Evolutionary conservation across 202 grass and related monocot genomes (phyloP), one percentile per base, ranked within the genome.

Genomic region (Panicum virgatum): DNA sequence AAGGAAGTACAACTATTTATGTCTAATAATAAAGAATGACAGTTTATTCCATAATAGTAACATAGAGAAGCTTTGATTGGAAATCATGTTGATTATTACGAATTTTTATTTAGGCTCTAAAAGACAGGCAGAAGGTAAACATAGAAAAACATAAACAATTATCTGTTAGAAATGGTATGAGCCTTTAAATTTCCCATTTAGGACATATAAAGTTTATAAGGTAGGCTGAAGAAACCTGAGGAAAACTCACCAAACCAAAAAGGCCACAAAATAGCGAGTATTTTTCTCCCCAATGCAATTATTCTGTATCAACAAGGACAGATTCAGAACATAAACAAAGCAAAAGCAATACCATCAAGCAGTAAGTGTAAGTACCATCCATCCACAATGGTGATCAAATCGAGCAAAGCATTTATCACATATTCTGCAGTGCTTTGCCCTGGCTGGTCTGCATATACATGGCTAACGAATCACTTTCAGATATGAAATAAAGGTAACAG

Each of bases 251-350:
- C 93, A 99, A 83, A 99, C 42, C 79, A 99, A 91, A 87, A 99
- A 99, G 67, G 96, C 91, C 67, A 94, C 80, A 79, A 99, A 99
- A 87, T 96, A 99, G 36, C 93, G 89, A 73, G 83, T 94, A 88
- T 99, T 99, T 86, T 96, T 99, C 89, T 99, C 96, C 46, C 96
- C 93, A 70, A 99, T 94, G 86, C 96, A 99, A 89, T 96, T 99
- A 82, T 99, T 99, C 96, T 99, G 87, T 73, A 81, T 32, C 52
- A 90, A 84, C 63, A 88, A 18, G 81, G 68, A 50, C 29, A 74
- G 78, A 82, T 46, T 69, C 23, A 79, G 75, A 69, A 82, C 63
- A 48, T 43, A 88, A 80, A 54, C 26, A 74, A 69, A 68, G 45
- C 7, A 65, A 84, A 76, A 76, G 18, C 22, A 82, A 82, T 57